Percentiles rank a stretch among this genome's conserved stretches.
phyloP scores from a whole-genome alignment of 176 grass and related monocot species.

The Oryza glumipatula region DNA sequence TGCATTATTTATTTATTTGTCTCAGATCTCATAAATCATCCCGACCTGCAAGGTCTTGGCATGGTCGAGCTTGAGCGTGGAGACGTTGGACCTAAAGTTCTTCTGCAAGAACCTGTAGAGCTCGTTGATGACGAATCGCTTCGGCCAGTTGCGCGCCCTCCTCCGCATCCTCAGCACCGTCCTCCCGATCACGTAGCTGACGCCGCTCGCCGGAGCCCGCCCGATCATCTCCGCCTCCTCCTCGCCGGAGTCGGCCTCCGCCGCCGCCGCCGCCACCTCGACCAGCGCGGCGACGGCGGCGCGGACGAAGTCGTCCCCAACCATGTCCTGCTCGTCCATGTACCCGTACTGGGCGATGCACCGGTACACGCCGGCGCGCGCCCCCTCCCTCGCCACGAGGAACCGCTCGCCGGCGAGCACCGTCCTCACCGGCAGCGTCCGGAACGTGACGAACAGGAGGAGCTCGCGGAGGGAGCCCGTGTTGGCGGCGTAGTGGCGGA shows the following conservation, averaged over 20 bases:
- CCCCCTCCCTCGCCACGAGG: slow-evolving; percentile 9
- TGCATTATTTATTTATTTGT: too few species aligned
- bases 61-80: too few species aligned
- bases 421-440: slow-evolving; percentile 38
- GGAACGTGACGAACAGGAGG: slow-evolving; percentile 55
- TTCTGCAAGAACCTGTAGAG: too few species aligned
- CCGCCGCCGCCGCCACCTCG: background rate
- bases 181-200: slow-evolving; percentile 47
- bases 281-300: slow-evolving; percentile 34
- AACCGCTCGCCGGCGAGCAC: slow-evolving; percentile 49
- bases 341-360: slow-evolving; percentile 53
- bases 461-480: slow-evolving; percentile 47
- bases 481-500: slow-evolving; percentile 55
- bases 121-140: too few species aligned
- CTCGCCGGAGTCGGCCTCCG: background rate
- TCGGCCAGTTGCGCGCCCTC: too few species aligned
- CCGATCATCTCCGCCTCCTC: slow-evolving; percentile 38
- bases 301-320: slow-evolving; percentile 37
- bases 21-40: too few species aligned
- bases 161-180: slow-evolving; percentile 39
- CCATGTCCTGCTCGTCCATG: slow-evolving; percentile 48
- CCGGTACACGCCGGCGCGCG: slow-evolving; percentile 37
- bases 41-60: too few species aligned
- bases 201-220: background rate
- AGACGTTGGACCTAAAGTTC: too few species aligned